phyloP scores from a whole-genome alignment of 2,329 filamentous ascomycete genomes.

The Penicillium sclerotigenum region DNA sequence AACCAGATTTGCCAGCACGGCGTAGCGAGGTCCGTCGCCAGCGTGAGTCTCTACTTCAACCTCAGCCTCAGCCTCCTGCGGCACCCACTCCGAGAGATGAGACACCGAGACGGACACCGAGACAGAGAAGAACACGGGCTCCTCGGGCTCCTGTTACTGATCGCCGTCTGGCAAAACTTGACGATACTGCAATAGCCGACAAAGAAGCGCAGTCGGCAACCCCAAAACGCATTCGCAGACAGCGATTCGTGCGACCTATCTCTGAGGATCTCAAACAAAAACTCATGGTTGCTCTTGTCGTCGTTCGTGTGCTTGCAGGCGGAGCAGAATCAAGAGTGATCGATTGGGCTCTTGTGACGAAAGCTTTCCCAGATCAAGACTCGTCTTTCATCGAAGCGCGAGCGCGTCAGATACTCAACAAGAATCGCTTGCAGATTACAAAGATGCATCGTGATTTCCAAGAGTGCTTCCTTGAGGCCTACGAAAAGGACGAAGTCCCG shows the following conservation, averaged over 20 bases:
- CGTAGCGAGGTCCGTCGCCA: not conserved
- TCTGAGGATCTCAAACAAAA: constrained; percentile 31
- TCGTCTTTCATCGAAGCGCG: constrained; percentile 36
- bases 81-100: not conserved
- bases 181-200: constrained; percentile 15
- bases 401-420: constrained; percentile 39
- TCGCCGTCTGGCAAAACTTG: constrained; percentile 30
- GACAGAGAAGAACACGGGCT: not conserved
- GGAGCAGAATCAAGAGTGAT: constrained; percentile 42
- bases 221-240: constrained; percentile 24
- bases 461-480: constrained; percentile 45
- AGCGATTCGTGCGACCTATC: constrained; percentile 23
- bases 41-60: not conserved
- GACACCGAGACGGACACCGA: not conserved
- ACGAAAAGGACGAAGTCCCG: constrained; percentile 43
- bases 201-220: constrained; percentile 7
- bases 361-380: constrained; percentile 42
- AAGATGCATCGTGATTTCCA: constrained; percentile 49
- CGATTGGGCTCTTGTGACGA: constrained; percentile 46
- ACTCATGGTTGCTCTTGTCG: constrained; percentile 44
- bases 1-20: constrained; percentile 7
- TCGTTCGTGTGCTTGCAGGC: constrained; percentile 45
- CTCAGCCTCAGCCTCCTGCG: not conserved
- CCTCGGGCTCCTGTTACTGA: constrained; percentile 1
- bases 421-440: constrained; percentile 39